These are phyloP conservation scores for Thuja plicata DNA, from an alignment of 83 land plant species.

Conservation along the genomic window DNA sequence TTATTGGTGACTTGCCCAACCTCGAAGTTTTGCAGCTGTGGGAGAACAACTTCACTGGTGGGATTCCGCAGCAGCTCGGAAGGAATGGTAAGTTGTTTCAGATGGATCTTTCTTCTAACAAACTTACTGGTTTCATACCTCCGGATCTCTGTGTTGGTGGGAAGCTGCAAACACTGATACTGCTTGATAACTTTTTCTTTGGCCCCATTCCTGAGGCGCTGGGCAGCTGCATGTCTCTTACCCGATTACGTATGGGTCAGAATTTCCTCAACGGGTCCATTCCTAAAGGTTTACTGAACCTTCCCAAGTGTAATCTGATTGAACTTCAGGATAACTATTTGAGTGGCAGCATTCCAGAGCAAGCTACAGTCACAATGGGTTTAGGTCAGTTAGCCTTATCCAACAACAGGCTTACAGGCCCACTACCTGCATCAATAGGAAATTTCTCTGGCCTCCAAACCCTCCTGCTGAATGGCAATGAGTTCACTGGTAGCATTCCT, in stretches of 20 bases:
- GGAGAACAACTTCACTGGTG: constrained; percentile 79
- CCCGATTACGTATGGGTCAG: constrained; percentile 24
- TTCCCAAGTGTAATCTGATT: constrained; percentile 24
- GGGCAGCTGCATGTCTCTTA: constrained; percentile 38
- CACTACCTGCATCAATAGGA: constrained; percentile 22
- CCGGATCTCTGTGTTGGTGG: constrained; percentile 44
- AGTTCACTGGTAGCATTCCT: constrained; percentile 29
- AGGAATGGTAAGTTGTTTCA: constrained; percentile 32
- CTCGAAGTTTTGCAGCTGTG: constrained; percentile 59
- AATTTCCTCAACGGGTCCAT: constrained; percentile 37
- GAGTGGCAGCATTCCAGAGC: constrained; percentile 22
- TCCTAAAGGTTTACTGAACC: constrained; percentile 24
- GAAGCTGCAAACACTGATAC: constrained; percentile 38
- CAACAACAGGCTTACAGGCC: constrained; percentile 28
- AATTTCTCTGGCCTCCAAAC: constrained; percentile 27
- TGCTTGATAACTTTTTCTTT: constrained; percentile 39
- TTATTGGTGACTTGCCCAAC: constrained; percentile 48
- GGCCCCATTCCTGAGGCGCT: constrained; percentile 57
- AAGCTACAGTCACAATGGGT: neutral
- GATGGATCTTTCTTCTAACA: constrained; percentile 59
- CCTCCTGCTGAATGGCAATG: constrained; percentile 17
- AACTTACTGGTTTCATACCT: constrained; percentile 61
- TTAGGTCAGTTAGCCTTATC: constrained; percentile 25
- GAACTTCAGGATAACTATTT: constrained; percentile 34
- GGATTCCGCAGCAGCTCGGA: constrained; percentile 55